A percentile compares a stretch with the other conserved stretches of the same genome.
These are phyloP conservation scores for Fusarium brachygibbosum DNA, from an alignment of 2,329 filamentous ascomycete genomes.

Conservation along the genomic window DNA sequence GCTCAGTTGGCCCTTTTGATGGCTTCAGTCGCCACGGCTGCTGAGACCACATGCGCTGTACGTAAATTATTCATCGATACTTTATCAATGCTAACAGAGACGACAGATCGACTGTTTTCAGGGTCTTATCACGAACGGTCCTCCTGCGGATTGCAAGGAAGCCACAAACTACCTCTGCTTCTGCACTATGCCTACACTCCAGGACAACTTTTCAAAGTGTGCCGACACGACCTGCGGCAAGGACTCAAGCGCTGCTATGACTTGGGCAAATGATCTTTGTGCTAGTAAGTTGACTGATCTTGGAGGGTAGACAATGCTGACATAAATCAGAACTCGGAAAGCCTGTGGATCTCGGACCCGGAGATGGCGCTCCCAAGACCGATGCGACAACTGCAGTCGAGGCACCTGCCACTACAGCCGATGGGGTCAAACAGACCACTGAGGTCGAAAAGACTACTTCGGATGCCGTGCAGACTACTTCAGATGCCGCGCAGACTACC, in stretches of 20 bases:
- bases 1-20: slow-evolving; percentile 27
- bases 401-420: neutral
- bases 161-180: slow-evolving; percentile 52
- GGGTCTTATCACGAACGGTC: slow-evolving; percentile 47
- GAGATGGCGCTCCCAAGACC: slow-evolving; percentile 10
- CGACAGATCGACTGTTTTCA: slow-evolving; percentile 49
- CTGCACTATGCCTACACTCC: slow-evolving; percentile 46
- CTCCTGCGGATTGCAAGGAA: slow-evolving; percentile 49
- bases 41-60: slow-evolving; percentile 39
- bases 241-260: slow-evolving; percentile 29
- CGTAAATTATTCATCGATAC: neutral
- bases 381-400: slow-evolving; percentile 2
- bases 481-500: neutral
- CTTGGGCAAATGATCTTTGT: slow-evolving; percentile 54
- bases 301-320: neutral
- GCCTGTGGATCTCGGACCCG: slow-evolving; percentile 25
- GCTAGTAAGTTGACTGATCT: neutral
- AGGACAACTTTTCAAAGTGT: slow-evolving; percentile 47
- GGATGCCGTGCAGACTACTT: neutral
- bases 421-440: slow-evolving; percentile 5
- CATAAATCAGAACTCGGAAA: slow-evolving; percentile 19
- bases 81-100: neutral
- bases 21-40: slow-evolving; percentile 17
- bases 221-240: slow-evolving; percentile 24
- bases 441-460: neutral